These are phyloP conservation scores for Calonectria leucothoes DNA, from an alignment of 2,329 filamentous ascomycete genomes.

Conservation along the genomic window DNA sequence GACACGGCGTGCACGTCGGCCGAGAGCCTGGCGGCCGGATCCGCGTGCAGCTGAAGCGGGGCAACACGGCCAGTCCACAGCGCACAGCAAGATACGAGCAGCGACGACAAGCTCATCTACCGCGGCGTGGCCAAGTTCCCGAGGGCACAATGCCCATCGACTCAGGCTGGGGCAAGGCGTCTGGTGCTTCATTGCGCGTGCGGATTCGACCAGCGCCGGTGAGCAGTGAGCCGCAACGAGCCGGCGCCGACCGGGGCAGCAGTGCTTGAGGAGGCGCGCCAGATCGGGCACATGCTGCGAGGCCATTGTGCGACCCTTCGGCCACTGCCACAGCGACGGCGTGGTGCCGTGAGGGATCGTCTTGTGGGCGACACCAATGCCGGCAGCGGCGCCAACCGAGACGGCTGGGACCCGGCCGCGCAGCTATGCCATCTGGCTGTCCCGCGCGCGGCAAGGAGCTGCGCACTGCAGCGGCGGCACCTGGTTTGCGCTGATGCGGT, in stretches of 20 bases:
- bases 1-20: constrained; percentile 11
- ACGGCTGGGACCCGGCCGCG: constrained; percentile 54
- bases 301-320: no score
- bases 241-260: constrained; percentile 32
- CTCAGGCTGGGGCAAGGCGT: constrained; percentile 51
- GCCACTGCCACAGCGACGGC: no score
- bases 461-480: constrained; percentile 23
- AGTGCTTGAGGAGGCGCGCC: constrained; percentile 44
- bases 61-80: constrained; percentile 9
- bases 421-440: constrained; percentile 46
- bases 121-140: constrained; percentile 47
- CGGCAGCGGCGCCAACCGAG: constrained; percentile 57
- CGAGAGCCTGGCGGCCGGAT: constrained; percentile 7
- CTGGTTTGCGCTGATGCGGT: background rate
- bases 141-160: constrained; percentile 42
- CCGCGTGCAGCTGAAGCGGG: constrained; percentile 2
- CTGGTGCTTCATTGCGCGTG: constrained; percentile 53
- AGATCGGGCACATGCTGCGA: constrained; percentile 45
- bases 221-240: constrained; percentile 50
- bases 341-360: constrained; percentile 40
- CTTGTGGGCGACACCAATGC: constrained; percentile 59
- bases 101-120: constrained; percentile 47
- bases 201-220: constrained; percentile 50
- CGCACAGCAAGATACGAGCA: constrained; percentile 50
- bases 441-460: constrained; percentile 41